Percentiles rank a stretch among this genome's conserved stretches.
Conservation (phyloP, 371 early-diverging fungal species). For the Sporodiniella umbellata region DNA sequence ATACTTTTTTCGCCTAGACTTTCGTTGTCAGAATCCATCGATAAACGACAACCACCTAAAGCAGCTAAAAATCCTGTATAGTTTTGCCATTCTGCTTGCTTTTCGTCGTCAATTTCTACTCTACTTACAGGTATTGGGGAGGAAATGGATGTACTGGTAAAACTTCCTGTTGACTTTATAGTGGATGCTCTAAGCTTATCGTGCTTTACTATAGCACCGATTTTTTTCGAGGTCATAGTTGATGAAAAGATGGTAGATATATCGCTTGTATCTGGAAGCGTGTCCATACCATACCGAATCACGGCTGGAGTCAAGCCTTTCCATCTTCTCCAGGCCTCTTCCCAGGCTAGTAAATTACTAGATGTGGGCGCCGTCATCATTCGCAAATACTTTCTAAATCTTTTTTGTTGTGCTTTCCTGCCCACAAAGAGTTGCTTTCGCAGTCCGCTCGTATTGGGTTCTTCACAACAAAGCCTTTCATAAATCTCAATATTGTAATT, state of each 20-base stretch:
- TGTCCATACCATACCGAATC: slow-evolving; percentile 20
- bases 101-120: slow-evolving; percentile 36
- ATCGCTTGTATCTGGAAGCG: slow-evolving; percentile 9
- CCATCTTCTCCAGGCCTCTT: slow-evolving; percentile 81
- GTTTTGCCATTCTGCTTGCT: slow-evolving; percentile 69
- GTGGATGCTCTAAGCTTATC: slow-evolving; percentile 8
- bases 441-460: slow-evolving; percentile 16
- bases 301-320: slow-evolving; percentile 40
- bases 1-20: slow-evolving; percentile 14
- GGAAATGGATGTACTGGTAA: background rate
- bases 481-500: slow-evolving; percentile 69
- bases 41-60: slow-evolving; percentile 73
- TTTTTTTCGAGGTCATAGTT: slow-evolving; percentile 14
- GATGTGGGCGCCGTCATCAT: slow-evolving; percentile 61
- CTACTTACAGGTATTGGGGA: slow-evolving; percentile 16
- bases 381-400: slow-evolving; percentile 65
- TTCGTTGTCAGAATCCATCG: slow-evolving; percentile 12
- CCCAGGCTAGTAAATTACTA: slow-evolving; percentile 78
- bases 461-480: slow-evolving; percentile 55
- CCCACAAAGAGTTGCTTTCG: slow-evolving; percentile 48
- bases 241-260: background rate
- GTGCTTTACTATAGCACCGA: slow-evolving; percentile 22
- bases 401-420: slow-evolving; percentile 72
- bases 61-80: slow-evolving; percentile 86
- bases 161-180: slow-evolving; percentile 2